Base-by-base conservation (phyloP, 495 filamentous ascomycete species). In the Cercophora newfieldiana region DNA sequence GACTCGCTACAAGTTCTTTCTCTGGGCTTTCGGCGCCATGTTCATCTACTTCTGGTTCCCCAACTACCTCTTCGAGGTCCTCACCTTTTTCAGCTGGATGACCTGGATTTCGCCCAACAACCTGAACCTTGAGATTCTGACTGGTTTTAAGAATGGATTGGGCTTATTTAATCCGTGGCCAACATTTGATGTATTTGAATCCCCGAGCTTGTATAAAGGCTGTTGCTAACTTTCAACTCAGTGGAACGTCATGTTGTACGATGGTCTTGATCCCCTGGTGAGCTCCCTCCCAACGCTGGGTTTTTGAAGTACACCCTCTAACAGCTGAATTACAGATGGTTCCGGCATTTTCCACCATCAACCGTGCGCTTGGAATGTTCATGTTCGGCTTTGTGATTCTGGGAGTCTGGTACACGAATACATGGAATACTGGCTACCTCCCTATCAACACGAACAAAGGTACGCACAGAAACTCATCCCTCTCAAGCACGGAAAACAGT, bases 1-100 rank as follows among this genome's bases (percentile, higher is more conserved):
- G 44, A 69, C 74, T 1, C 73, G 79, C 0, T 69, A 79, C 24
- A 75, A 65, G 65, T 77, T 76, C 59, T 81, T 81, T 67, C 19
- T 63, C 30, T 64, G 66, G 21, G 74, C 74, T 0, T 78, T 79
- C 19, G 66, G 66, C 5, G 64, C 68, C 56, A 80, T 79, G 77
- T 80, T 79, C 31, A 62, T 78, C 22, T 81, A 78, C 67, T 80
- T 80, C 61, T 81, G 79, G 79, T 75, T 81, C 26, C 79, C 79
- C 47, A 79, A 81, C 66, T 78, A 74, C 66, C 68, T 81, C 64
- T 78, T 79, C 54, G 66, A 62, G 28, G 77, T 72, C 29, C 63
- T 81, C 29, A 77, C 69, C 44, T 70, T 64, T 49, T 81, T 81
- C 62, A 75, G 72, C 71, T 81, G 79, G 79, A 77, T 80, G 59